Base-by-base conservation (phyloP, 768 basidiomycete genomes). In the Tricholoma sp. region DNA sequence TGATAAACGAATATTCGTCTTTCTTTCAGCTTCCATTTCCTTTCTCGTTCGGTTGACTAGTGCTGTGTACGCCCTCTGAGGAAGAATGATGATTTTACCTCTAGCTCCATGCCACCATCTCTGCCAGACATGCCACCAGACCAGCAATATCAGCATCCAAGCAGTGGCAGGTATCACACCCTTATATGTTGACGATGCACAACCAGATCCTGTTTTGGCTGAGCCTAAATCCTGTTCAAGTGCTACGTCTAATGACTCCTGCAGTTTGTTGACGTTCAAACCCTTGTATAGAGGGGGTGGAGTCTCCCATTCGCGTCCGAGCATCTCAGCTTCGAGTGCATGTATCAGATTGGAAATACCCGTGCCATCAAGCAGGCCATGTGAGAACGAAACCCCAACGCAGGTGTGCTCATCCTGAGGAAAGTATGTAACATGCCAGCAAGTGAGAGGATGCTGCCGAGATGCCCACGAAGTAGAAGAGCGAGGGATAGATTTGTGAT, bases 391-490 rank as follows among this genome's bases (percentile, higher is more conserved):
- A 57, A 79, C 74, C 1, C 77, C 76, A 44, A 79, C 71, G 36
- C 73, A 73, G 2, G 73, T 74, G 54, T 76, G 70, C 9, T 67
- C 55, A 2, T 60, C 63, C 62, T 68, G 44, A 5, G 74, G 75
- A 57, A 78, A 75, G 47, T 73, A 68, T 6, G 72, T 73, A 17
- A 79, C 42, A 45, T 78, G 75, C 76, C 76, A 77, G 60, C 71
- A 75, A 15, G 74, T 76, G 47, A 78, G 60, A 10, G 76, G 76
- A 56, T 73, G 63, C 10, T 49, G 59, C 9, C 57, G 59, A 7
- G 65, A 57, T 50, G 73, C 74, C 74, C 74, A 77, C 29, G 56
- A 53, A 5, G 68, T 56, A 55, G 72, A 76, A 29, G 70, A 68
- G 3, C 71, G 68, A 1, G 76, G 76, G 0, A 75, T 76, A 3